phyloP scores from a whole-genome alignment of 2,329 filamentous ascomycete species.

The Amylocarpus encephaloides region DNA sequence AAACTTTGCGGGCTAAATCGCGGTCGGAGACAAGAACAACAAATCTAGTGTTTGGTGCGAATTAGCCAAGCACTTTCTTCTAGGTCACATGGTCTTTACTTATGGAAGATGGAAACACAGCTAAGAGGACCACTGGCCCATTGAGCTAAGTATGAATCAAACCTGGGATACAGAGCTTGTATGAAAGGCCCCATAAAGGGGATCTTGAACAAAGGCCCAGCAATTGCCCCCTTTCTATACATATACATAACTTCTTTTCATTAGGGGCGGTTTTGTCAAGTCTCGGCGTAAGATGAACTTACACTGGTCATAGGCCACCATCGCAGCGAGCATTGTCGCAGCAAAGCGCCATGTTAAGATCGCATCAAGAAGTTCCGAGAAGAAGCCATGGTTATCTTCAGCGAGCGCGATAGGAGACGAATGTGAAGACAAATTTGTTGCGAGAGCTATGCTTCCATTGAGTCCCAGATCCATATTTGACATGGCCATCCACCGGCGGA shows the following conservation, averaged over 20 bases:
- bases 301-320: neutral
- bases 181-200: constrained; percentile 71
- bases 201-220: constrained; percentile 58
- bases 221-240: constrained; percentile 53
- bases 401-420: neutral
- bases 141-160: constrained; percentile 66
- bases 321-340: neutral
- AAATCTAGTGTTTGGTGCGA: constrained; percentile 45
- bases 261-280: too few species aligned
- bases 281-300: neutral
- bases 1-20: constrained; percentile 74
- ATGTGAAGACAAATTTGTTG: neutral
- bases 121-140: constrained; percentile 74
- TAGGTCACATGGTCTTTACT: constrained; percentile 42
- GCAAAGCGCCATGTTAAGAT: neutral
- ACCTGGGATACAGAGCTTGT: constrained; percentile 67
- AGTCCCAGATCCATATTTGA: neutral
- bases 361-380: neutral
- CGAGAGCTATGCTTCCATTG: neutral
- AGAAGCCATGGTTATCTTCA: neutral
- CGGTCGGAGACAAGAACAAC: constrained; percentile 72
- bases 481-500: neutral
- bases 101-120: constrained; percentile 81
- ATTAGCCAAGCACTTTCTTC: neutral
- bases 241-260: constrained; percentile 49